These are phyloP conservation scores for Lepidium africanum DNA, from an alignment of 345 rosid genomes.

Conservation along the genomic window DNA sequence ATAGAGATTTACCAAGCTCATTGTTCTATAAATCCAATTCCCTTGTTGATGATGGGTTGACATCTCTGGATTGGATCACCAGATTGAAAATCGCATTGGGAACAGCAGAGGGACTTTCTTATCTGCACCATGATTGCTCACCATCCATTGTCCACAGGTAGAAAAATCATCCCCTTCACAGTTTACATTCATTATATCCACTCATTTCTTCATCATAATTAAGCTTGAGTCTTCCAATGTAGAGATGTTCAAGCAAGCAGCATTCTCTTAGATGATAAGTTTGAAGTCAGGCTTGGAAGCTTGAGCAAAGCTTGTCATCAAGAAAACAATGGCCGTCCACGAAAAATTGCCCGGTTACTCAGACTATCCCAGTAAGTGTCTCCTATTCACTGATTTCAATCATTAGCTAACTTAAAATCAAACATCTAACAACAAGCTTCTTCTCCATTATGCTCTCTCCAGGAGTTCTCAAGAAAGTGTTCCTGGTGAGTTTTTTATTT, in stretches of 20 bases:
- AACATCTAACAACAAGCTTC: constrained; percentile 3
- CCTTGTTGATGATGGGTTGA: constrained; percentile 46
- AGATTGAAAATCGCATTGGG: constrained; percentile 84
- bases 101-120: constrained; percentile 78
- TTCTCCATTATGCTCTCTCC: not conserved
- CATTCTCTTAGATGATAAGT: constrained; percentile 88
- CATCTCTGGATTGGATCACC: constrained; percentile 92
- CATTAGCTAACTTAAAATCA: not conserved
- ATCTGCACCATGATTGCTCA: constrained; percentile 83
- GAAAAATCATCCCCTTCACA: not conserved
- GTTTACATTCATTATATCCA: not conserved
- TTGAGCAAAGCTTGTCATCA: constrained; percentile 55
- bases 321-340: constrained; percentile 64
- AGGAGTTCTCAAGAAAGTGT: constrained; percentile 24
- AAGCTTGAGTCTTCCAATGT: not conserved
- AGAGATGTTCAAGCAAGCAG: constrained; percentile 95
- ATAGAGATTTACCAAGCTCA: constrained; percentile 68
- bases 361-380: constrained; percentile 68
- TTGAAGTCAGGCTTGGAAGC: constrained; percentile 94
- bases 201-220: not conserved
- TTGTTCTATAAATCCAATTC: constrained; percentile 44
- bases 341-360: constrained; percentile 52
- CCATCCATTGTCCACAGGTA: constrained; percentile 97
- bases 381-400: not conserved
- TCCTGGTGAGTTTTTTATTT: constrained; percentile 12